Base-by-base conservation (phyloP, 257 asterid species). In the Perilla frutescens region DNA sequence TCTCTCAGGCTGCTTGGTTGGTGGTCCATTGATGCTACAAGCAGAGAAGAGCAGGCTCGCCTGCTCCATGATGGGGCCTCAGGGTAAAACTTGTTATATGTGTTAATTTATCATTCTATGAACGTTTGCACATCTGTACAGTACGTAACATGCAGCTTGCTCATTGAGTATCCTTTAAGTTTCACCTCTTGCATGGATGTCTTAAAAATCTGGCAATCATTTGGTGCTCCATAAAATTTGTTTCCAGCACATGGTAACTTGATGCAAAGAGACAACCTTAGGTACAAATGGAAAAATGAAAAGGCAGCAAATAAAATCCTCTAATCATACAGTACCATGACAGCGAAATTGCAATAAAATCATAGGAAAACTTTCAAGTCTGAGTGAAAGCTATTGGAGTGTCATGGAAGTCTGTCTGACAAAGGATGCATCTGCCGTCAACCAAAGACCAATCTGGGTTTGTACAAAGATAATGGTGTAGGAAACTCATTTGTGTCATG, bases 1-100 rank as follows among this genome's bases (percentile, higher is more conserved):
- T 50, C 71, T 67, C 59, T 59, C 85, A 94, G 99, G 86, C 83
- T 95, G 67, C 96, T 95, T 67, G 99, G 99, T 74, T 95, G 98
- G 99, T 95, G 99, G 99, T 92, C 98, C 65, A 89, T 95, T 62
- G 99, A 95, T 80, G 98, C 92, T 81, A 85, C 89, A 80, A 92
- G 96, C 83, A 85, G 91, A 83, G 99, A 95, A 84, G 99, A 95
- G 76, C 98, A 85, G 83, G 97, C 90, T 53, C 96, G 89, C 41
- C 79, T 95, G 67, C 84, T 83, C 79, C 90, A 86, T 26, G 88
- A 84, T 70, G 93, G 92, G 50, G 71, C 74, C 39, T 84, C 96
- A 12, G 93, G 99, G 99, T 95, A 86, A 85, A 81, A 76, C 67
- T 8, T 56, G 26, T 13, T 45, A 15, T 62, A 48, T 8, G 8